These are phyloP conservation scores for Ambrosiella xylebori DNA, from an alignment of 2,329 filamentous ascomycete species.

Conservation along the genomic window DNA sequence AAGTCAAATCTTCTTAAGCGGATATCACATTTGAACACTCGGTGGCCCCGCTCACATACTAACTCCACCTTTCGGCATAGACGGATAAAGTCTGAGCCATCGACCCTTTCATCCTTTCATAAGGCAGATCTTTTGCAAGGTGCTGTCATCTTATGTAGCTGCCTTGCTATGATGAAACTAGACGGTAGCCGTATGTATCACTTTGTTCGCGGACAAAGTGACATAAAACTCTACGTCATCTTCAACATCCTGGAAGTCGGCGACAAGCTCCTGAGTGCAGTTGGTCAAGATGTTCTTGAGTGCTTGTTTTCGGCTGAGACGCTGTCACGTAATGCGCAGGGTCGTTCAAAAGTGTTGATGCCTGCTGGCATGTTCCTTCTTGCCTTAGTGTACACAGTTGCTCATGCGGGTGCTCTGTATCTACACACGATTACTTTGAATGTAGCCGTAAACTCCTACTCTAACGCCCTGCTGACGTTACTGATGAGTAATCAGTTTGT, in stretches of 20 bases:
- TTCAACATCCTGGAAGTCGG: conserved; percentile 93
- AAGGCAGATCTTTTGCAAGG: conserved; percentile 93
- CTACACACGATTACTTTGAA: conserved; percentile 97
- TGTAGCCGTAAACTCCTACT: conserved; percentile 96
- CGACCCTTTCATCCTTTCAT: conserved; percentile 67
- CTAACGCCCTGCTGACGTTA: conserved; percentile 81
- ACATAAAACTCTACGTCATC: conserved; percentile 96
- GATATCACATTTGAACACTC: conserved; percentile 13
- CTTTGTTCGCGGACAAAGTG: conserved; percentile 85
- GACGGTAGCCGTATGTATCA: conserved; percentile 98
- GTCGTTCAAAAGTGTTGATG: conserved; percentile 75
- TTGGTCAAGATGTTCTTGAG: conserved; percentile 92
- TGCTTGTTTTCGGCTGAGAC: conserved; percentile 90
- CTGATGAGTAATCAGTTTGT: conserved; percentile 96
- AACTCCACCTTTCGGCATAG: conserved; percentile 37
- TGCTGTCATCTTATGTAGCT: conserved; percentile 71
- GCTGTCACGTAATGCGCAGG: conserved; percentile 69
- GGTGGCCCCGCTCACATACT: conserved; percentile 18
- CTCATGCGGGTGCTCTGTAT: conserved; percentile 76
- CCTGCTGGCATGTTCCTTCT: conserved; percentile 85
- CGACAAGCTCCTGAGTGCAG: conserved; percentile 73
- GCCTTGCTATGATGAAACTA: conserved; percentile 68
- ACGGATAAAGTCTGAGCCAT: conserved; percentile 69
- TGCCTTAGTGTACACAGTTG: conserved; percentile 70
- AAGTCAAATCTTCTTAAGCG: conserved; percentile 9